Conservation (phyloP, 306 rosid species). For the Datisca glomerata region DNA sequence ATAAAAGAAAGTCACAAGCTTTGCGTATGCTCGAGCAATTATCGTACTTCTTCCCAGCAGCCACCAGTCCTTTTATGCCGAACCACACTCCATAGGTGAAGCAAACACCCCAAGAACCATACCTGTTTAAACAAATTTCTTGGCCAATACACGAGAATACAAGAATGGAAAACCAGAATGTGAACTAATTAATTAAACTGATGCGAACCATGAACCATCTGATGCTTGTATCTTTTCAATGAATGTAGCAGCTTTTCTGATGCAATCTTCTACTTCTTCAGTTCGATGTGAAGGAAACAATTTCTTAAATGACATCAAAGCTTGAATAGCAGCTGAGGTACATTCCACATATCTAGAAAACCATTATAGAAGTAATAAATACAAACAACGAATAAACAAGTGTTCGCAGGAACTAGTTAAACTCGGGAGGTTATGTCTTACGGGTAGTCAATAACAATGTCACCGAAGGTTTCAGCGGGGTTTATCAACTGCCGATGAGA, state of each 20-base stretch:
- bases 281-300: conserved; percentile 53
- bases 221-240: conserved; percentile 50
- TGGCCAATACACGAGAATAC: too few species aligned
- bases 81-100: conserved; percentile 81
- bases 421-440: conserved; percentile 1
- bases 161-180: too few species aligned
- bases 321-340: conserved; percentile 85
- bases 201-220: conserved; percentile 85
- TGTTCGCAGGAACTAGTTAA: background rate
- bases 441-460: conserved; percentile 29
- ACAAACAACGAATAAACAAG: background rate
- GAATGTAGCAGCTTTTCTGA: conserved; percentile 37
- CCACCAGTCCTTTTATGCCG: conserved; percentile 63
- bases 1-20: conserved; percentile 72
- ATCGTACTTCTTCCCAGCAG: conserved; percentile 56
- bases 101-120: conserved; percentile 93
- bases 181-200: background rate
- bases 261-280: conserved; percentile 49
- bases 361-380: background rate
- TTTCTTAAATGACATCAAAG: conserved; percentile 41
- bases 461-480: conserved; percentile 32
- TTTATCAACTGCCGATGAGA: conserved; percentile 17
- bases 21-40: conserved; percentile 42
- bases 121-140: conserved; percentile 55
- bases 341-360: conserved; percentile 75